Evolutionary conservation across 768 basidiomycete species (phyloP).

Genomic region (Sporobolomyces pararoseus): DNA sequence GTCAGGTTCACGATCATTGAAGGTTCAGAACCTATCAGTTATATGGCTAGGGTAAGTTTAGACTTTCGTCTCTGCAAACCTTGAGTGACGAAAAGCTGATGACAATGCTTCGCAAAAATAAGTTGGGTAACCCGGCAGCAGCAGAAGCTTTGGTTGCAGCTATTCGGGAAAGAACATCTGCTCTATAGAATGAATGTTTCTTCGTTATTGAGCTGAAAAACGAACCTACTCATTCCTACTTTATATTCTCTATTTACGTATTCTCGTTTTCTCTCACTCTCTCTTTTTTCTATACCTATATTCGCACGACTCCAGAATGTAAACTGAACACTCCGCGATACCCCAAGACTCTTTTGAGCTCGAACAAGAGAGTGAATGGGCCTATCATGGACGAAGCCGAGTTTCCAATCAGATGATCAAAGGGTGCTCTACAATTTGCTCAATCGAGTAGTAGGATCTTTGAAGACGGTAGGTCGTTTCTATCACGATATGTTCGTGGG

Average conservation of each 20-base stretch:
- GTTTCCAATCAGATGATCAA: not conserved
- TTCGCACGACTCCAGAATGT: not conserved
- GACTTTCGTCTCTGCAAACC: not conserved
- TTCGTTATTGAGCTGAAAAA: not conserved
- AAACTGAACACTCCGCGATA: no score
- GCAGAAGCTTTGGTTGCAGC: slow-evolving; percentile 29
- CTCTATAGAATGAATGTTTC: slow-evolving; percentile 2
- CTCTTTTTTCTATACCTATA: not conserved
- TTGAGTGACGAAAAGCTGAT: not conserved
- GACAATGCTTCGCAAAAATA: not conserved
- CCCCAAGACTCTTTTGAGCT: no score
- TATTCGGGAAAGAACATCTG: slow-evolving; percentile 28
- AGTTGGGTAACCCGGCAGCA: slow-evolving; percentile 19
- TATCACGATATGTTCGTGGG: not conserved
- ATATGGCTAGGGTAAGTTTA: slow-evolving; percentile 40
- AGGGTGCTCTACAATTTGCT: slow-evolving; percentile 14
- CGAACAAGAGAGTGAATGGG: no score
- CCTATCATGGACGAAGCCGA: no score
- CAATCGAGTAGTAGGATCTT: not conserved
- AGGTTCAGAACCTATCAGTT: slow-evolving; percentile 35
- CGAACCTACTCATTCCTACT: not conserved
- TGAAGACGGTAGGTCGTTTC: slow-evolving; percentile 11
- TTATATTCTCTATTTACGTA: no score
- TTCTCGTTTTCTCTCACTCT: not conserved
- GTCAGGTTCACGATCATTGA: slow-evolving; percentile 40